Evolutionary conservation across 495 filamentous ascomycete species (phyloP).

Genomic region (Penicillium silybi): DNA sequence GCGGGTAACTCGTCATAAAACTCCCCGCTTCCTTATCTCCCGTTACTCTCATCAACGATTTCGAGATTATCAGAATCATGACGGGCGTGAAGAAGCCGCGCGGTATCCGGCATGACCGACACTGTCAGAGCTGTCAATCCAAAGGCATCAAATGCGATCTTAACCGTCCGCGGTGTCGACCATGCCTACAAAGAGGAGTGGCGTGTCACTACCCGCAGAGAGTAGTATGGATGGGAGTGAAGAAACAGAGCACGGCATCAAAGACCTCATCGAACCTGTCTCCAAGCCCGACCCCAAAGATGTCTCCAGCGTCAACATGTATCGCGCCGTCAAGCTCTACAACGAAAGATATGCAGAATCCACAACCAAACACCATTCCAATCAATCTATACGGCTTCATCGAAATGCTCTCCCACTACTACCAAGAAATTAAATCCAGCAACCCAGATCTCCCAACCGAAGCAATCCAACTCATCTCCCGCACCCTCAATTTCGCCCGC

Average conservation of each 20-base stretch:
- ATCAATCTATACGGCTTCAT: slow-evolving; percentile 33
- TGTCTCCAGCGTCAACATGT: slow-evolving; percentile 2
- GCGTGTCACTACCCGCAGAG: slow-evolving; percentile 30
- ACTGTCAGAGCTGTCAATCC: slow-evolving; percentile 27
- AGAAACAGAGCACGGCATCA: slow-evolving; percentile 3
- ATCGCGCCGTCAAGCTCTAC: background rate
- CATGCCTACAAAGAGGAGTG: slow-evolving; percentile 20
- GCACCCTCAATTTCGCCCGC: slow-evolving; percentile 23
- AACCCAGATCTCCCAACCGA: slow-evolving; percentile 22
- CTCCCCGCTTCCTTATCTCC: slow-evolving; percentile 20
- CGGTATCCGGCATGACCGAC: slow-evolving; percentile 32
- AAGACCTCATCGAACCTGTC: background rate
- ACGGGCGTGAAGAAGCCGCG: slow-evolving; percentile 27
- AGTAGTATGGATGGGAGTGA: slow-evolving; percentile 30
- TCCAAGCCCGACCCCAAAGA: background rate
- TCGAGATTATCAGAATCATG: slow-evolving; percentile 4
- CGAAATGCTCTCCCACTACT: slow-evolving; percentile 28
- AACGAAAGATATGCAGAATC: background rate
- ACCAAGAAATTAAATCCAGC: slow-evolving; percentile 26
- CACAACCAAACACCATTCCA: slow-evolving; percentile 6
- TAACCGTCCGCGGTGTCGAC: slow-evolving; percentile 29
- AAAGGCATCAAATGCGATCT: slow-evolving; percentile 32
- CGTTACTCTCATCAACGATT: background rate
- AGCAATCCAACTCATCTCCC: slow-evolving; percentile 25
- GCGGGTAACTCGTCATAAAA: slow-evolving; percentile 4